These are phyloP conservation scores for Penicillium decumbens DNA, from an alignment of 2,329 filamentous ascomycete species.

Conservation along the genomic window DNA sequence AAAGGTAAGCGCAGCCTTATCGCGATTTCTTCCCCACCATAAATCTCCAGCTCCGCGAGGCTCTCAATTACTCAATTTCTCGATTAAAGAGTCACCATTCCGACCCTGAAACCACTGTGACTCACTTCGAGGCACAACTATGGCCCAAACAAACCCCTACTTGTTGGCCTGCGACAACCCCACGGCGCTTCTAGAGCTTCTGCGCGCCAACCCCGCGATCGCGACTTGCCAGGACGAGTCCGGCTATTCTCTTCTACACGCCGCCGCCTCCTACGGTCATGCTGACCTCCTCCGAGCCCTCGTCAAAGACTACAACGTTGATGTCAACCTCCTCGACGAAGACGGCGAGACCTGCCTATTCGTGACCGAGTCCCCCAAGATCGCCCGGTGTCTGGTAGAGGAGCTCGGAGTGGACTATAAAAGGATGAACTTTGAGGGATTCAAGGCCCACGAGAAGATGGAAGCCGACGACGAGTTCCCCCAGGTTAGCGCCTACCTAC, in stretches of 20 bases:
- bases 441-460: slow-evolving; percentile 78
- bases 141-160: slow-evolving; percentile 57
- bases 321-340: slow-evolving; percentile 79
- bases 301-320: slow-evolving; percentile 68
- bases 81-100: not conserved
- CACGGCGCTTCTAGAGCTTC: slow-evolving; percentile 65
- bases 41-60: not conserved
- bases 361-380: slow-evolving; percentile 74
- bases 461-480: slow-evolving; percentile 72
- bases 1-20: slow-evolving; percentile 18
- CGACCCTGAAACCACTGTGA: slow-evolving; percentile 1
- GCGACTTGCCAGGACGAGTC: slow-evolving; percentile 80
- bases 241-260: slow-evolving; percentile 91
- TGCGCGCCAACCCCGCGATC: slow-evolving; percentile 68
- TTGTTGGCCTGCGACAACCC: slow-evolving; percentile 79
- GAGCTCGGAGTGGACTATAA: slow-evolving; percentile 68
- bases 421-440: slow-evolving; percentile 66
- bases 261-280: slow-evolving; percentile 88
- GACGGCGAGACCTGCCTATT: slow-evolving; percentile 94
- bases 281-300: slow-evolving; percentile 71
- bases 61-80: too few species aligned
- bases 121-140: slow-evolving; percentile 17
- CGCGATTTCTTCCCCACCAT: slow-evolving; percentile 4
- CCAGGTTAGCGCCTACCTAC: slow-evolving; percentile 68
- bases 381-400: slow-evolving; percentile 74